A percentile compares a stretch with the other conserved stretches of the same genome.
Conservation (phyloP, 139 green algal species). For the Haematococcus sp. region DNA sequence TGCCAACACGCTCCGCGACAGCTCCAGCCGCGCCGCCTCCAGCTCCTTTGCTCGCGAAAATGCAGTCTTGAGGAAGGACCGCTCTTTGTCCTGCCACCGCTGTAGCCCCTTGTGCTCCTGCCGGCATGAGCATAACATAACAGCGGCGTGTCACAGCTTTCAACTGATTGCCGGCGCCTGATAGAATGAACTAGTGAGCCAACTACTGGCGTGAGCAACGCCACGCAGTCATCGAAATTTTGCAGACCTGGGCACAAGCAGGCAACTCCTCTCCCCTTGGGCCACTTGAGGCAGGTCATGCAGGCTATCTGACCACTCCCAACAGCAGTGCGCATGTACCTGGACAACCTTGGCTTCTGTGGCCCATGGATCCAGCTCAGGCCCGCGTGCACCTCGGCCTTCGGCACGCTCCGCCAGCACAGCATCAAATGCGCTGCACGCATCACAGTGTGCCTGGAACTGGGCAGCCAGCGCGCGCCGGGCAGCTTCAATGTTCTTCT, state of each 20-base stretch:
- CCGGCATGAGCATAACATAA: not conserved
- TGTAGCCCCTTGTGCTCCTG: slow-evolving; percentile 45
- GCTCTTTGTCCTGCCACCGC: slow-evolving; percentile 45
- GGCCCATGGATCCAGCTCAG: slow-evolving; percentile 6
- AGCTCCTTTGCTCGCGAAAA: slow-evolving; percentile 44
- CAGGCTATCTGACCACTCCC: too few relatives aligned
- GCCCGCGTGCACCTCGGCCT: not conserved
- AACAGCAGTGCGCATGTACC: not conserved
- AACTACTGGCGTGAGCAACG: too few relatives aligned
- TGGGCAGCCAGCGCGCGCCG: not conserved
- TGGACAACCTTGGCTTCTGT: slow-evolving; percentile 8
- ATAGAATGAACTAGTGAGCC: too few relatives aligned
- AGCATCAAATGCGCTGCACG: not conserved
- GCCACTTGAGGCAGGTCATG: too few relatives aligned
- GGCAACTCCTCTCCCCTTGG: too few relatives aligned
- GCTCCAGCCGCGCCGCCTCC: slow-evolving; percentile 44
- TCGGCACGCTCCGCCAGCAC: slow-evolving; percentile 1
- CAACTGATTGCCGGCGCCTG: too few relatives aligned
- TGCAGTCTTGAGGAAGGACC: slow-evolving; percentile 43
- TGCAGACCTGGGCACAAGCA: too few relatives aligned
- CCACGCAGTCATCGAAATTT: too few relatives aligned
- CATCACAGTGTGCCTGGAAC: not conserved
- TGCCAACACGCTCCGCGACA: not conserved
- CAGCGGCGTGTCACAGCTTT: too few relatives aligned
- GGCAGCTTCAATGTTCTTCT: not conserved